Evolutionary conservation across 768 basidiomycete genomes (phyloP), one percentile per base, ranked within the genome.

Genomic region (Tylopilus subfusipes): DNA sequence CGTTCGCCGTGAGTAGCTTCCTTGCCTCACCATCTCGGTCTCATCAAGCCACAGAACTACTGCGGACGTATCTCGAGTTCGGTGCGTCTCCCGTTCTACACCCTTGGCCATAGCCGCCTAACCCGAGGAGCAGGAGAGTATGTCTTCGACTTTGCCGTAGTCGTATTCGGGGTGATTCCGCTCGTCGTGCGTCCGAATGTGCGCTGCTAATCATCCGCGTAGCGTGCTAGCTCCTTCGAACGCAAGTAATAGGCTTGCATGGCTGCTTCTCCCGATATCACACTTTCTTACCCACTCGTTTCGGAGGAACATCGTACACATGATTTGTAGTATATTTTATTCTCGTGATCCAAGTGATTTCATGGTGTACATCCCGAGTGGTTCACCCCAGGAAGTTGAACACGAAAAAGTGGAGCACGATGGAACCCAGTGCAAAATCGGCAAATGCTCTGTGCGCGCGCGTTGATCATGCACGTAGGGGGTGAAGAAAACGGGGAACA

Each of bases 321-420:
- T 18, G 5, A 31, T 49, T 30, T 67, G 55, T 61, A 65, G 13
- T 52, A 27, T 58, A 58, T 55, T 25, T 48, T 50, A 52, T 16
- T 40, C 48, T 31, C 14, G 27, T 31, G 21, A 36, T 22, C 19
- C 43, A 52, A 16, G 16, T 33, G 3, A 34, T 36, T n/a, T 24
- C 16, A 40, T 34, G 53, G 29, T 34, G 33, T 27, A 27, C 46
- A 24, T 10, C 7, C 12, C 5, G 18, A 36, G 25, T 13, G 19
- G 33, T 53, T 73, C 71, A 98, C 70, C 96, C 97, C 14, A 99
- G 80, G 81, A 97, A 98, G 75, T 98, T 98, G 81, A 86, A 98
- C 56, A 97, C 95, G 70, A 98, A 99, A 78, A 98, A 94, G 72
- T 99, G 97, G 31, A 99, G 78, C 36, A 98, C 85, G 58, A 98